Percentiles rank a stretch among this genome's conserved stretches.
Evolutionary conservation across 2,329 filamentous ascomycete genomes (phyloP).

Genomic region (Botrytis hyacinthi): DNA sequence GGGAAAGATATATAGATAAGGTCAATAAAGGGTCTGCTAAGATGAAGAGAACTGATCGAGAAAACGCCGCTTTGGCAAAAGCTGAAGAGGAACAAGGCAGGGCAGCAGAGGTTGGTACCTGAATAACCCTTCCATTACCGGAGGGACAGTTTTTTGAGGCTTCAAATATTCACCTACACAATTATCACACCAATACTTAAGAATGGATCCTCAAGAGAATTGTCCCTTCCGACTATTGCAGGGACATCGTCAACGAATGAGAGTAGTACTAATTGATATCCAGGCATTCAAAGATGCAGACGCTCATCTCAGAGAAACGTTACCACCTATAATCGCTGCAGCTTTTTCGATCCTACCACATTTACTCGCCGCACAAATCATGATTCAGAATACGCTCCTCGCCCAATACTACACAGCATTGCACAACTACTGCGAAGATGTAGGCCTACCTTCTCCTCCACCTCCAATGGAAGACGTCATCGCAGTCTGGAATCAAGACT

Average conservation of each 20-base stretch:
- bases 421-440: conserved; percentile 68
- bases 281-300: conserved; percentile 74
- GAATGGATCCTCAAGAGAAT: neutral
- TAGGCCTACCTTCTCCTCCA: conserved; percentile 67
- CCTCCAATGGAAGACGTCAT: conserved; percentile 72
- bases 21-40: conserved; percentile 70
- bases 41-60: conserved; percentile 65
- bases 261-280: conserved; percentile 23
- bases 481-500: conserved; percentile 61
- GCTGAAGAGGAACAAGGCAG: conserved; percentile 67
- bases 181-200: neutral
- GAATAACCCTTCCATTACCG: neutral
- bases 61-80: conserved; percentile 68
- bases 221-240: neutral
- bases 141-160: neutral
- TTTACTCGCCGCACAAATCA: conserved; percentile 66
- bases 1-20: conserved; percentile 71
- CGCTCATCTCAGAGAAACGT: conserved; percentile 65
- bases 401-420: conserved; percentile 76
- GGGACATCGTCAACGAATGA: conserved; percentile 23
- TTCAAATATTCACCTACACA: neutral
- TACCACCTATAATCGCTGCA: conserved; percentile 69
- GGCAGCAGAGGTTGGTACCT: conserved; percentile 56
- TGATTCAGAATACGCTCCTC: conserved; percentile 74
- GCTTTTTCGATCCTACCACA: conserved; percentile 73